Evolutionary conservation across 306 rosid species (phyloP), one percentile per base, ranked within the genome.

Genomic region (Quercus variabilis): DNA sequence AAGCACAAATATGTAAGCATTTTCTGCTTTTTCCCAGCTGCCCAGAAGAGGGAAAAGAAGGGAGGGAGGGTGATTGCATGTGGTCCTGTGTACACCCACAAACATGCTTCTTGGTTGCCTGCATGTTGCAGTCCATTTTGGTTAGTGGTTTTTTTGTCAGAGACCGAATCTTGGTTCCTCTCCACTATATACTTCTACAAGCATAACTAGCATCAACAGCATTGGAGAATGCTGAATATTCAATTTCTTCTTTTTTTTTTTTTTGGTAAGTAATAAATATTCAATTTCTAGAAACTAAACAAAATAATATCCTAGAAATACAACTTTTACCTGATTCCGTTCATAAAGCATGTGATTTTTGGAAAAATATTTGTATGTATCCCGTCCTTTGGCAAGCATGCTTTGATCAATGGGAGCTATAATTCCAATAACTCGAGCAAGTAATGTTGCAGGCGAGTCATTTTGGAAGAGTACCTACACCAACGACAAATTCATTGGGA

Each of bases 341-440:
- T 96, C 99, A 68, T 96, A 96, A 56, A 96, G 99, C 99, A 96
- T 93, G 71, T 96, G 98, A 82, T 96, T 96, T 87, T 96, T 96
- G 51, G 99, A 82, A 86, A 96, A 93, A 85, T 90, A 89, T 82
- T 96, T 96, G 57, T 88, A 91, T 0, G 99, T 89, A 87, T 96
- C 99, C 10, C 93, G 91, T 76, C 98, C 99, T 89, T 91, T 96
- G 46, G 97, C 96, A 72, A 96, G 97, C 91, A 96, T 85, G 80
- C 82, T 86, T 87, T 93, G 99, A 83, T 89, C 94, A 76, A 96
- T 81, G 43, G 96, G 91, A 80, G 92, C 88, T 17, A 96, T 89
- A 71, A 96, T 93, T 59, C 99, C 99, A 49, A 90, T 91, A 84
- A 95, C 97, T 74, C 99, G 87, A 46, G 98, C 94, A 71, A 95